Evolutionary conservation across 1,284 basidiomycete genomes (phyloP), one percentile per base, ranked within the genome.

Genomic region (Uromyces viciae-fabae): DNA sequence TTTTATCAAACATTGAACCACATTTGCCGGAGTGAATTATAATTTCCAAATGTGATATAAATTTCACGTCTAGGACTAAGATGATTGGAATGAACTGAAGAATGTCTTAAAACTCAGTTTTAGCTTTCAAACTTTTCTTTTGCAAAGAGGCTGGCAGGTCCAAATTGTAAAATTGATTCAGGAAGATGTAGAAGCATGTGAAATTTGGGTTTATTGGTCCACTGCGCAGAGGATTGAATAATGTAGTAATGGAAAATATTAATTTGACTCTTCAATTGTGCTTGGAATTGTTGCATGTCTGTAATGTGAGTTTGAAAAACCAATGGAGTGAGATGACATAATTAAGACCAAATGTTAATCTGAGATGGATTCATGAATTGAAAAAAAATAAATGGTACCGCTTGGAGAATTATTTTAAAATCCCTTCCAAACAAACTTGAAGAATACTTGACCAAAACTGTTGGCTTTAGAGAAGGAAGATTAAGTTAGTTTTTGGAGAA

Each of bases 251-350:
- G 82, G 72, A 87, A 86, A 17, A 83, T 33, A 0, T 86, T 49
- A 31, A 88, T 86, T 49, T 82, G 85, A 1, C 56, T 2, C 3
- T 83, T 56, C 1, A 73, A 33, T 2, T 56, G 1, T 1, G 17
- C n/a, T 19, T 31, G 46, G 31, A 33, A 73, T 2, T 14, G 25
- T 4, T n/a, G 83, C 31, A 88, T 82, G 82, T 87, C 74, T 0
- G 80, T 36, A 69, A 88, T 88, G 15, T 77, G 76, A 0, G 87
- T 86, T 72, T 87, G 86, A 85, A 86, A 88, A 3, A 87, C 83
- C 0, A 87, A 81, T 1, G 87, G 85, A 3, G 86, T 81, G 0
- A 88, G 82, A 40, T 82, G 84, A 0, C 85, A 84, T 0, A 87
- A 82, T 3, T 85, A 76, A 1, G 83, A 42, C 87, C 87, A 88